phyloP scores from a whole-genome alignment of 495 filamentous ascomycete species.

The Annulohypoxylon bovei region DNA sequence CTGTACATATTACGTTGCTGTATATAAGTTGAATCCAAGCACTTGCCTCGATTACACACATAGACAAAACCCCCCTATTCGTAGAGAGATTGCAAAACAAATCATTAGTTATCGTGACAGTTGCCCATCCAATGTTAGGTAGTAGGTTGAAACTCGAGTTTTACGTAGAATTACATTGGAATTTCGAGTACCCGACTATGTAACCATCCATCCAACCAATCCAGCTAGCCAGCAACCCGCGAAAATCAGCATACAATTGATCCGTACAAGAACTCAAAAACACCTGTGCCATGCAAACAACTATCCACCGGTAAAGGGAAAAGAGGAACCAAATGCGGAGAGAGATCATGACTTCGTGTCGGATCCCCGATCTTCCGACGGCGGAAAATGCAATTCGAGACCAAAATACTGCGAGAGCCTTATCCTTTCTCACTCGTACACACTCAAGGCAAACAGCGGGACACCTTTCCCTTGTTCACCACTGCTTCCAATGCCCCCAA shows the following conservation, averaged over 20 bases:
- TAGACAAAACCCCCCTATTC: not conserved
- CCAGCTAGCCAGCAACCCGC: not conserved
- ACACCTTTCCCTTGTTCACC: not conserved
- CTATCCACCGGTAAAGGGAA: not conserved
- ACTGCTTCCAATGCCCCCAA: not conserved
- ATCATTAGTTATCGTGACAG: not conserved
- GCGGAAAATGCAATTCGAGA: constrained; percentile 1
- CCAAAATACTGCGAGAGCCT: not conserved
- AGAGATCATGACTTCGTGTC: constrained; percentile 14
- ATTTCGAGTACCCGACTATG: constrained; percentile 11
- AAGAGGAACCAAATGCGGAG: constrained; percentile 17
- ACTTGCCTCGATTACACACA: not conserved
- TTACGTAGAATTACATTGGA: constrained; percentile 3
- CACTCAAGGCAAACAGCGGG: not conserved
- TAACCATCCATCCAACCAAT: not conserved
- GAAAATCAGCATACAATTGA: constrained; percentile 14
- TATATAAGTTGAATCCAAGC: constrained; percentile 4
- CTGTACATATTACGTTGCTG: constrained; percentile 21
- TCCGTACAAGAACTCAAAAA: constrained; percentile 27
- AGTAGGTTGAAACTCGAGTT: no score
- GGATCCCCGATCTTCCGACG: constrained; percentile 5
- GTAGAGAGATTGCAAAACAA: not conserved
- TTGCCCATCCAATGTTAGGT: not conserved
- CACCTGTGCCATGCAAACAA: constrained; percentile 36
- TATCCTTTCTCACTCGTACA: not conserved